These are phyloP conservation scores for Grosmannia serpens DNA, from an alignment of 2,329 filamentous ascomycete species.

Conservation along the genomic window DNA sequence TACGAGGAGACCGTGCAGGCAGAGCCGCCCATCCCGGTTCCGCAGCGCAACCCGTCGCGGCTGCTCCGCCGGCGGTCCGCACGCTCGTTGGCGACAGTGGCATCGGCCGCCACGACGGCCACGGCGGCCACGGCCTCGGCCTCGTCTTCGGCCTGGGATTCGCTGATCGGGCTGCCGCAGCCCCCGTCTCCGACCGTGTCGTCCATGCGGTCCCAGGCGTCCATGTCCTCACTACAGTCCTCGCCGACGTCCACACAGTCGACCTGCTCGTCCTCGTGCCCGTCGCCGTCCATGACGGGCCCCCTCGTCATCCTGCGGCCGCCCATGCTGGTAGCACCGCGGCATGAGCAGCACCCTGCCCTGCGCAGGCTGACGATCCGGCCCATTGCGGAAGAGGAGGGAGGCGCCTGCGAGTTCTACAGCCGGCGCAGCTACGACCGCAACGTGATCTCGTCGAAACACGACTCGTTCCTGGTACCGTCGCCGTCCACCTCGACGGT, in stretches of 20 bases:
- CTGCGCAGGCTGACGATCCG: constrained; percentile 27
- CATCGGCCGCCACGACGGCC: background rate
- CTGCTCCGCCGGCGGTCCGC: constrained; percentile 15
- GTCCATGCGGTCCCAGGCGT: background rate
- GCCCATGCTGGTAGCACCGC: constrained; percentile 24
- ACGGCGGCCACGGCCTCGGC: constrained; percentile 2
- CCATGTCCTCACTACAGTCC: background rate
- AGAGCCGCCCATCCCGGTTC: constrained; percentile 43
- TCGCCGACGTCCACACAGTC: background rate
- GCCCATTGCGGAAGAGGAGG: constrained; percentile 20
- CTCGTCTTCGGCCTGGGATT: constrained; percentile 5
- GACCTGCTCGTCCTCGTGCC: background rate
- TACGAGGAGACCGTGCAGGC: constrained; percentile 51
- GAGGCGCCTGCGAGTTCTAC: background rate
- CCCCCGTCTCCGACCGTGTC: background rate
- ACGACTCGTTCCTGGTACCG: constrained; percentile 42
- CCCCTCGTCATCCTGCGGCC: constrained; percentile 23
- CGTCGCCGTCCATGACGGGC: background rate
- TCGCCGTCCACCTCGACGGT: constrained; percentile 14
- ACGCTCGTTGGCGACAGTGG: constrained; percentile 11
- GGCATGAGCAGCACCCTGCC: constrained; percentile 41
- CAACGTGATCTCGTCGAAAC: constrained; percentile 26
- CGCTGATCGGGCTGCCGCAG: background rate
- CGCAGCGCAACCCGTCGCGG: constrained; percentile 29
- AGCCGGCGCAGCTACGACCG: background rate